Conservation (phyloP, 768 basidiomycete genomes). For the Hypholoma fasciculare region DNA sequence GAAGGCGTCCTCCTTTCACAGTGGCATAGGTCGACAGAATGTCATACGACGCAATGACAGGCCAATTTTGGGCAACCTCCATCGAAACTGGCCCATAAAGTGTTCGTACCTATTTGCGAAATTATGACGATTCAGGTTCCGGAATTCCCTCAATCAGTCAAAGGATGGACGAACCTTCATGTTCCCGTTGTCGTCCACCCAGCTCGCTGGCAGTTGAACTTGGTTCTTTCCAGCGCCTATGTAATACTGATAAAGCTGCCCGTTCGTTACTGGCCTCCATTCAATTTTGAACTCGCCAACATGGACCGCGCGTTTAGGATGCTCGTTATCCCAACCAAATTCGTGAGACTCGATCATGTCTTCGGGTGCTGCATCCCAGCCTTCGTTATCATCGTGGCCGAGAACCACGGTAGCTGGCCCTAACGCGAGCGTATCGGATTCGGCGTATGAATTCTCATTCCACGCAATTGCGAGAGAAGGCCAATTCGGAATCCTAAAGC, state of each 20-base stretch:
- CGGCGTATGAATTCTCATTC: conserved; percentile 47
- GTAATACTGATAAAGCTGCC: conserved; percentile 78
- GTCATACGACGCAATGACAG: conserved; percentile 75
- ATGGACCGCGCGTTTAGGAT: conserved; percentile 59
- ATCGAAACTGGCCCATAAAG: conserved; percentile 84
- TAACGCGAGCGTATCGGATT: conserved; percentile 48
- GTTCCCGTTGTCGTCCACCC: conserved; percentile 58
- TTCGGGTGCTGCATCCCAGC: conserved; percentile 48
- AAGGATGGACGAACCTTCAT: conserved; percentile 37
- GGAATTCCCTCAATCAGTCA: too few species aligned
- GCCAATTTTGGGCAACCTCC: conserved; percentile 81
- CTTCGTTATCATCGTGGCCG: conserved; percentile 85
- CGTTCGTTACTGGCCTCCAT: conserved; percentile 87
- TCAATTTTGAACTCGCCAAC: conserved; percentile 76
- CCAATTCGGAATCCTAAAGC: conserved; percentile 77
- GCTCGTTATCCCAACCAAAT: conserved; percentile 96
- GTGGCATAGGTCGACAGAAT: conserved; percentile 79
- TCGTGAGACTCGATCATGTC: conserved; percentile 54
- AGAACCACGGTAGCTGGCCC: conserved; percentile 60
- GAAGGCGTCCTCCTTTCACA: conserved; percentile 90
- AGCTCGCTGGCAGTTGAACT: conserved; percentile 66
- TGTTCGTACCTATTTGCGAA: conserved; percentile 63
- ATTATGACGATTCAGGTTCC: too few species aligned
- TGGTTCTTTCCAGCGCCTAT: conserved; percentile 39
- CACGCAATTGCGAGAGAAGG: conserved; percentile 45